Percentiles rank a stretch among this genome's conserved stretches.
Evolutionary conservation across 78 protist species (phyloP).

Genomic region (Dictyostelium capitatum): DNA sequence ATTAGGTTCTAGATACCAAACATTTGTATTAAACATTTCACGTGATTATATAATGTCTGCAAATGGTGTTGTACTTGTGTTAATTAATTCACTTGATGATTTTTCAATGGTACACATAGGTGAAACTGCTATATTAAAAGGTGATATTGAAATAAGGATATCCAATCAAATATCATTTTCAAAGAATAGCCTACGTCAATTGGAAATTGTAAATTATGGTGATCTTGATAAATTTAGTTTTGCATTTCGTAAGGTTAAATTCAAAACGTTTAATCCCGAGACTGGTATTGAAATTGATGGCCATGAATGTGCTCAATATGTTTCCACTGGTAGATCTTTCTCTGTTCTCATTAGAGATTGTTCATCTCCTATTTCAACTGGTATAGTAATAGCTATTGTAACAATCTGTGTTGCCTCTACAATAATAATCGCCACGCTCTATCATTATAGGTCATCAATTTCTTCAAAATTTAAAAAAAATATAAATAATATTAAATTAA

Average conservation of each 20-base stretch:
- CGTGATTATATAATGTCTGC: neutral
- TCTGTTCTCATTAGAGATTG: constrained; percentile 8
- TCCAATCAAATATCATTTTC: neutral
- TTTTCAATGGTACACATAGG: neutral
- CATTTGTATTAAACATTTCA: neutral
- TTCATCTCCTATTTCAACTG: constrained; percentile 2
- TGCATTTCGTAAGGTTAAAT: neutral
- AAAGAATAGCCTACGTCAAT: neutral
- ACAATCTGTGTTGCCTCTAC: neutral
- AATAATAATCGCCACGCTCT: neutral
- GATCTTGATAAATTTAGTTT: neutral
- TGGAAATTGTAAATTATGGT: neutral
- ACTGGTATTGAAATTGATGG: neutral
- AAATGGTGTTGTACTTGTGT: neutral
- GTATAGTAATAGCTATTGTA: neutral
- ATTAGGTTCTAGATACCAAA: neutral
- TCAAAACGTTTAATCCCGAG: neutral
- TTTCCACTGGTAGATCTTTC: neutral
- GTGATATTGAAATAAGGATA: neutral
- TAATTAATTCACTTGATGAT: neutral
- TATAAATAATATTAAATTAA: neutral
- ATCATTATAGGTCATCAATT: neutral
- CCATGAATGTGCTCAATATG: neutral
- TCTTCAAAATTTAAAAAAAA: neutral
- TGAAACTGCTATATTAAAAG: neutral